These are phyloP conservation scores for Flaveria robusta DNA, from an alignment of 129 eudicot species.

Conservation along the genomic window DNA sequence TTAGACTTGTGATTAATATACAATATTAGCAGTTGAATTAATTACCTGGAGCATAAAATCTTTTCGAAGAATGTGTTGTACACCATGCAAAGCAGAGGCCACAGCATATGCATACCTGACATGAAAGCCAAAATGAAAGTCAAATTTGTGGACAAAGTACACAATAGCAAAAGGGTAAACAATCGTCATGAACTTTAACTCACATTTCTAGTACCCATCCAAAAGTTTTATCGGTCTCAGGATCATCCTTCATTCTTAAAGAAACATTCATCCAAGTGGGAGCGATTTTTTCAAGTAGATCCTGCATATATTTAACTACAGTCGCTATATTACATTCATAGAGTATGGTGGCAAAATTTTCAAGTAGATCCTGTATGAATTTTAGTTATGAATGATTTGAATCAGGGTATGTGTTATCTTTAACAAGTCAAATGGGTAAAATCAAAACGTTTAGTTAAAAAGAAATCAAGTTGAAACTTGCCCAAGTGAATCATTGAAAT, in stretches of 20 bases:
- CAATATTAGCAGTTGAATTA: conserved; percentile 2
- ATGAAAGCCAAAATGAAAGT: conserved; percentile 28
- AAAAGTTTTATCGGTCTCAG: conserved; percentile 70
- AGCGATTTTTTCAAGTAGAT: conserved; percentile 60
- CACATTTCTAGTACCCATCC: conserved; percentile 89
- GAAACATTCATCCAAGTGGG: conserved; percentile 86
- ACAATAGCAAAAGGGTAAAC: conserved; percentile 7
- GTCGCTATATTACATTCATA: conserved; percentile 18
- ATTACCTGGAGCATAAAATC: conserved; percentile 81
- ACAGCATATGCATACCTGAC: conserved; percentile 80
- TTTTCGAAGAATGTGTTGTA: conserved; percentile 71
- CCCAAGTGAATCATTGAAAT: background rate
- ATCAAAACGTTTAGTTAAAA: conserved; percentile 3
- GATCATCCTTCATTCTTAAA: conserved; percentile 73
- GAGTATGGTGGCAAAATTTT: background rate
- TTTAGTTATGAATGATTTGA: background rate
- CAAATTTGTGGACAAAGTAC: conserved; percentile 1
- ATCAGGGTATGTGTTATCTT: background rate
- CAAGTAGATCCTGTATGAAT: background rate
- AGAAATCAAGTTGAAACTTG: background rate
- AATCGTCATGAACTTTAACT: conserved; percentile 27
- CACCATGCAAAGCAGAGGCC: conserved; percentile 84
- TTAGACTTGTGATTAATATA: background rate
- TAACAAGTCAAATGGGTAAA: background rate
- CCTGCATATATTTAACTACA: conserved; percentile 38